Base-by-base conservation (phyloP, 352 stramenopile genomes). In the Elongisporangium prolatum region DNA sequence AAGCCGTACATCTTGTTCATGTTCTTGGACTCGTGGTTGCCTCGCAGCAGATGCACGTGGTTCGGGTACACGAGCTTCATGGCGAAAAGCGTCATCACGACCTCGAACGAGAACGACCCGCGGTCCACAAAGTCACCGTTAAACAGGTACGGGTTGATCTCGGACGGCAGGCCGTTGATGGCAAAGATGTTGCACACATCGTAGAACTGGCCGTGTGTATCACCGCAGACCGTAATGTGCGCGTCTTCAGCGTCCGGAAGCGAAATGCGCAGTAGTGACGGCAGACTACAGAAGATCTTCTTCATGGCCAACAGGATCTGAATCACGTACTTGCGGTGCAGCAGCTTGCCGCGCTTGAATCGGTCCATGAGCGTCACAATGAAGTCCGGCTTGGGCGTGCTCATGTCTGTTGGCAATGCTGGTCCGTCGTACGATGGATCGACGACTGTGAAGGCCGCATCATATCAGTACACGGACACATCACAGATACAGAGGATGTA, bases 1-100 rank as follows among this genome's bases (percentile, higher is more conserved):
- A 99, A 99, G 20, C 98, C 98, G 72, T 99, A 99, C 54, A 99
- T 99, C 69, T 99, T 98, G 84, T 99, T 99, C 96, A 99, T 99
- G 75, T 99, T 99, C 77, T 98, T 98, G 25, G 94, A 99, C 78
- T 99, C 97, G 72, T 99, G 97, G 79, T 99, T 99, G 10, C 97
- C 97, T 54, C 97, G 77, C 21, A 96, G 84, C 66, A 99, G 72
- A 67, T 98, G 93, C 28, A 99, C 85, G 56, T 94, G 84, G 28
- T 91, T 69, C 3, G 96, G 97, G 66, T 96, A 96, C 59, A 95
- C 85, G 9, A 99, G 68, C 72, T 99, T 99, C 81, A 98, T 98
- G 11, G 95, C 75, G 48, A 99, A 96, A 28, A 99, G 93, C 52
- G 96, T 98, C 53, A 99, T 75, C 57, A 99, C 97, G 20, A 99